These are phyloP conservation scores for Triglochin maritima DNA, from an alignment of 106 monocot genomes.

Conservation along the genomic window DNA sequence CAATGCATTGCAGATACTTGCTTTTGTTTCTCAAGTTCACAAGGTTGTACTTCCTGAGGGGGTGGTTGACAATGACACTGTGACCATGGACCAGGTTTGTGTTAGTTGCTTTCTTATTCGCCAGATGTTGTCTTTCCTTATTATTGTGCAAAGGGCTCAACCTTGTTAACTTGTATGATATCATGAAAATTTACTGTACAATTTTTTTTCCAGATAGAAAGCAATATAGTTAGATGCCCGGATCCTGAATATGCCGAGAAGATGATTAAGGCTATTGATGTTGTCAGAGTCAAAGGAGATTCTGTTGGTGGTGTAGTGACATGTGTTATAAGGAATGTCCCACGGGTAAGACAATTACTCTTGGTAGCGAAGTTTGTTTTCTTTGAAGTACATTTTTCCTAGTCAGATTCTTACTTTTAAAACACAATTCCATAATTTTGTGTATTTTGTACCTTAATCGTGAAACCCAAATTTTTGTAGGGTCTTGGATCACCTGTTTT, in stretches of 20 bases:
- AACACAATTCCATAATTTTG: neutral
- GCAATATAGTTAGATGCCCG: conserved; percentile 93
- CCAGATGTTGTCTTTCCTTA: neutral
- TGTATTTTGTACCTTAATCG: neutral
- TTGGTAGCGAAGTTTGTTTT: too few relatives aligned
- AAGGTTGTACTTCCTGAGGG: conserved; percentile 88
- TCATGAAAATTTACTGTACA: conserved; percentile 4
- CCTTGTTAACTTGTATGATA: neutral
- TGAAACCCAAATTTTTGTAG: conserved; percentile 11
- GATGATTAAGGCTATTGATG: conserved; percentile 96
- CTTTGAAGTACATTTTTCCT: too few relatives aligned
- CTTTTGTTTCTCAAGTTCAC: conserved; percentile 97
- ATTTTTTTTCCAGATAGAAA: conserved; percentile 54
- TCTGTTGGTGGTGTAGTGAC: conserved; percentile 98
- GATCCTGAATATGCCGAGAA: conserved; percentile 89
- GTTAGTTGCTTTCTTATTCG: neutral
- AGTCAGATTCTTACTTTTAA: too few relatives aligned
- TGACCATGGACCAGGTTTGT: conserved; percentile 71
- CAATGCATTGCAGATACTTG: conserved; percentile 48
- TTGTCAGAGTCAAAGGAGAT: conserved; percentile 75
- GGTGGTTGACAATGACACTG: conserved; percentile 56
- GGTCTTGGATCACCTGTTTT: conserved; percentile 95
- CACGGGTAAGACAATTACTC: conserved; percentile 41
- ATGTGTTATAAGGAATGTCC: conserved; percentile 93
- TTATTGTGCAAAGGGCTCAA: neutral